These are phyloP conservation scores for Aspergillus pseudoviridinutans DNA, from an alignment of 2,329 filamentous ascomycete genomes.

Conservation along the genomic window DNA sequence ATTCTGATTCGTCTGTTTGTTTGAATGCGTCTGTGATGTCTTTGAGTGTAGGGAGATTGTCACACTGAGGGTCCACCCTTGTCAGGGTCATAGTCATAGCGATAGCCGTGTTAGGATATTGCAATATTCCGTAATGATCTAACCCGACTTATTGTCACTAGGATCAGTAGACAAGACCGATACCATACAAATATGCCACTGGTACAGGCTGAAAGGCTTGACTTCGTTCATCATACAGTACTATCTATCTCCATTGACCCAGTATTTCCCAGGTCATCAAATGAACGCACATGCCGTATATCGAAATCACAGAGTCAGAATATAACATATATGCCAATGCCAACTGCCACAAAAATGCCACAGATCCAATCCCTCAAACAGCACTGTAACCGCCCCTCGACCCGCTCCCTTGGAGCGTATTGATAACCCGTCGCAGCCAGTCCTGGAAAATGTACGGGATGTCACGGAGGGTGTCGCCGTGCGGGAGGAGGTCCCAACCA, in stretches of 20 bases:
- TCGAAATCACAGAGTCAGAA: neutral
- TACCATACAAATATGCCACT: too few species aligned
- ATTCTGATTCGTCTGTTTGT: constrained; percentile 1
- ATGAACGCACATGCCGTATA: neutral
- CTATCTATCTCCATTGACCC: neutral
- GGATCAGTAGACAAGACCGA: too few species aligned
- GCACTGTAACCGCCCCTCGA: constrained; percentile 91
- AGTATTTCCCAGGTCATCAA: neutral
- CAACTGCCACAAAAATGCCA: neutral
- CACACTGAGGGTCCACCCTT: neutral
- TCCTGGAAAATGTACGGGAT: constrained; percentile 90
- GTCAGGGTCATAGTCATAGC: too few species aligned
- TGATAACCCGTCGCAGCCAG: constrained; percentile 73
- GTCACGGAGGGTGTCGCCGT: constrained; percentile 88
- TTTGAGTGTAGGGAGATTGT: constrained; percentile 12
- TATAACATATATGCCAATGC: neutral
- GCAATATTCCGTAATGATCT: neutral
- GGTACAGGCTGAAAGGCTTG: neutral
- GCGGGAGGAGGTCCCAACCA: constrained; percentile 91
- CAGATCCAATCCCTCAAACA: constrained; percentile 54
- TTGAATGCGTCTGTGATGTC: neutral
- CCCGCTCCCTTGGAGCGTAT: constrained; percentile 77
- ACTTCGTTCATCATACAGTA: neutral
- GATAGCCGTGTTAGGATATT: neutral
- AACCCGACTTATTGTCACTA: too few species aligned